Evolutionary conservation across 2,329 filamentous ascomycete species (phyloP).

Genomic region (Didymella glomerata): DNA sequence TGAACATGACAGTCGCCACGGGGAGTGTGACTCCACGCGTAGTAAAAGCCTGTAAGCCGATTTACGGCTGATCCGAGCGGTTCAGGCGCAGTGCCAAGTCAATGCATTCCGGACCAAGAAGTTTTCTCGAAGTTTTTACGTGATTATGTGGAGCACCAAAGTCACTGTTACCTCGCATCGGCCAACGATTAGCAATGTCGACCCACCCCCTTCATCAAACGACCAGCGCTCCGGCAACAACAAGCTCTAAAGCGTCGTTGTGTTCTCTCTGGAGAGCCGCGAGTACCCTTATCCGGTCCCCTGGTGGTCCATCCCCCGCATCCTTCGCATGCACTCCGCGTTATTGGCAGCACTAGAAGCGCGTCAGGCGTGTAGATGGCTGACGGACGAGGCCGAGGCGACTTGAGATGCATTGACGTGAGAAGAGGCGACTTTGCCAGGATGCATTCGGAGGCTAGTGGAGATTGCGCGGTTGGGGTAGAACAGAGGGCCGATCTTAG

Average conservation of each 20-base stretch:
- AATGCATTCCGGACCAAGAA: constrained; percentile 29
- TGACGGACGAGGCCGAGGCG: constrained; percentile 18
- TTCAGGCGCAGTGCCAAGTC: constrained; percentile 31
- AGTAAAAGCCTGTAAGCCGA: constrained; percentile 22
- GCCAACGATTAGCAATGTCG: constrained; percentile 41
- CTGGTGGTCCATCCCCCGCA: constrained; percentile 31
- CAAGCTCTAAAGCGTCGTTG: constrained; percentile 17
- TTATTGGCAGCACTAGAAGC: constrained; percentile 20
- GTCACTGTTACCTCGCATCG: constrained; percentile 31
- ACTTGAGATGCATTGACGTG: constrained; percentile 22
- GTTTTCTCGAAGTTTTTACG: constrained; percentile 44
- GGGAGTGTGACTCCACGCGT: constrained; percentile 15
- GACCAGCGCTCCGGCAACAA: constrained; percentile 20
- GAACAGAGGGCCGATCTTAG: constrained; percentile 39
- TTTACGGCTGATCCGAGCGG: constrained; percentile 27
- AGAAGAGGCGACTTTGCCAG: constrained; percentile 31
- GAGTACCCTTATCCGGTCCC: constrained; percentile 26
- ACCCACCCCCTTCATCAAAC: constrained; percentile 38
- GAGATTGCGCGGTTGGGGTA: constrained; percentile 31
- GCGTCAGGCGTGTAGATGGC: constrained; percentile 10
- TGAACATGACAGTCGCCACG: constrained; percentile 16
- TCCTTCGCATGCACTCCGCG: constrained; percentile 35
- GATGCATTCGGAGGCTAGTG: constrained; percentile 38
- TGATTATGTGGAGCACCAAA: constrained; percentile 41
- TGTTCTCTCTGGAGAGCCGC: constrained; percentile 25